These are phyloP conservation scores for Mycena metata DNA, from an alignment of 768 basidiomycete species.

Conservation along the genomic window DNA sequence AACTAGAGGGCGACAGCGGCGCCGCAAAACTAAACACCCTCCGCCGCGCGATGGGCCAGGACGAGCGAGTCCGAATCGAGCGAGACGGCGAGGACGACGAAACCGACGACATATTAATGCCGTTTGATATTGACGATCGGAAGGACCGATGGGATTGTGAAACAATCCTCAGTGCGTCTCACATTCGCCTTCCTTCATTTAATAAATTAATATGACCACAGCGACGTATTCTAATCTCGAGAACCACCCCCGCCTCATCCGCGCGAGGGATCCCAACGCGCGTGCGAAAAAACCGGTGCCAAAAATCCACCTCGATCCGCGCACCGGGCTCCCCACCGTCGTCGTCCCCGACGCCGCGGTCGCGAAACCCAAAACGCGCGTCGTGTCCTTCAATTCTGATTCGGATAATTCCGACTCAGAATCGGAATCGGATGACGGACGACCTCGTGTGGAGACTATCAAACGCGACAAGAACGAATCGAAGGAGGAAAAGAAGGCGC, in stretches of 20 bases:
- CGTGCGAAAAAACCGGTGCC: slow-evolving; percentile 56
- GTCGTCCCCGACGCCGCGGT: slow-evolving; percentile 47
- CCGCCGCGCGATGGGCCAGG: slow-evolving; percentile 81
- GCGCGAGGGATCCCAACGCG: slow-evolving; percentile 62
- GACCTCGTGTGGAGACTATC: slow-evolving; percentile 61
- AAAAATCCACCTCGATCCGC: slow-evolving; percentile 80
- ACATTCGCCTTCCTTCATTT: not conserved
- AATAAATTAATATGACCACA: slow-evolving; percentile 49
- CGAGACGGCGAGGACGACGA: slow-evolving; percentile 61
- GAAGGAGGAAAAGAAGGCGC: slow-evolving; percentile 77
- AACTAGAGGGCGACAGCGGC: slow-evolving; percentile 79
- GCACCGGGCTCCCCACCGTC: slow-evolving; percentile 81
- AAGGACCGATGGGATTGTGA: slow-evolving; percentile 96
- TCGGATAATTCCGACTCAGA: slow-evolving; percentile 47
- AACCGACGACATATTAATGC: slow-evolving; percentile 55
- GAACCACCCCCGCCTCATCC: slow-evolving; percentile 94
- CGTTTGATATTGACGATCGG: slow-evolving; percentile 66
- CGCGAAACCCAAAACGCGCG: slow-evolving; percentile 38
- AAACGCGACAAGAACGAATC: slow-evolving; percentile 82
- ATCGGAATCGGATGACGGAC: slow-evolving; percentile 22
- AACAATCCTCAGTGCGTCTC: slow-evolving; percentile 87
- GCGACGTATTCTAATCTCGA: slow-evolving; percentile 98
- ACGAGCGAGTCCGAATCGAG: slow-evolving; percentile 65
- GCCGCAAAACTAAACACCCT: slow-evolving; percentile 86
- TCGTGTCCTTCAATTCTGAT: slow-evolving; percentile 42